Conservation (phyloP, 192 early-diverging fungal genomes). For the Jimgerdemannia flammicorona region DNA sequence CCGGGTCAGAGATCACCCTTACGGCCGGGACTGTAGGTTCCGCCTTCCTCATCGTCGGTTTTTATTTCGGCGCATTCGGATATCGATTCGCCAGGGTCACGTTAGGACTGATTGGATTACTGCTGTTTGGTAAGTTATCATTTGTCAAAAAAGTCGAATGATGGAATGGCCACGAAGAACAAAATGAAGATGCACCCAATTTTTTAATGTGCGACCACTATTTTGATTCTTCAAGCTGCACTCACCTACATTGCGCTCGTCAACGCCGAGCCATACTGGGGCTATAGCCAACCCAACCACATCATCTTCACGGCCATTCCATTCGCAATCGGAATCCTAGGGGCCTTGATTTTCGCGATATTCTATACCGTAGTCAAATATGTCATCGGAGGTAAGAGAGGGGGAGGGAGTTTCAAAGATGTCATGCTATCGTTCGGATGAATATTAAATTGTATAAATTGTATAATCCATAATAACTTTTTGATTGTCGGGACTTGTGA, state of each 20-base stretch:
- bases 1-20: background rate
- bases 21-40: background rate
- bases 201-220: background rate
- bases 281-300: conserved; percentile 33
- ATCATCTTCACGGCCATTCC: conserved; percentile 56
- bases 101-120: conserved; percentile 40
- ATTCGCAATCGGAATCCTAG: conserved; percentile 59
- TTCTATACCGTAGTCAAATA: conserved; percentile 69
- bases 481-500: conserved; percentile 60
- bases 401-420: conserved; percentile 59
- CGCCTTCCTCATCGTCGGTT: conserved; percentile 15
- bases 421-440: conserved; percentile 43
- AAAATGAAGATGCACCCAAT: too few species aligned
- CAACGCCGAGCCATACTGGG: conserved; percentile 31
- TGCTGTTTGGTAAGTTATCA: conserved; percentile 34
- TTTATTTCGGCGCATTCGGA: conserved; percentile 46
- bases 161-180: too few species aligned
- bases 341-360: conserved; percentile 60
- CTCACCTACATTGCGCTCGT: conserved; percentile 33
- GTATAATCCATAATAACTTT: conserved; percentile 53
- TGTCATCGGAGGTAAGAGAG: conserved; percentile 31
- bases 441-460: conserved; percentile 67
- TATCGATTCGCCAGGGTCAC: conserved; percentile 42
- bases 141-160: background rate
- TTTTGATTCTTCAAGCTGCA: conserved; percentile 3